Percentiles rank a stretch among this genome's conserved stretches.
Evolutionary conservation across 2,329 filamentous ascomycete genomes (phyloP).

Genomic region (Periconia digitata): DNA sequence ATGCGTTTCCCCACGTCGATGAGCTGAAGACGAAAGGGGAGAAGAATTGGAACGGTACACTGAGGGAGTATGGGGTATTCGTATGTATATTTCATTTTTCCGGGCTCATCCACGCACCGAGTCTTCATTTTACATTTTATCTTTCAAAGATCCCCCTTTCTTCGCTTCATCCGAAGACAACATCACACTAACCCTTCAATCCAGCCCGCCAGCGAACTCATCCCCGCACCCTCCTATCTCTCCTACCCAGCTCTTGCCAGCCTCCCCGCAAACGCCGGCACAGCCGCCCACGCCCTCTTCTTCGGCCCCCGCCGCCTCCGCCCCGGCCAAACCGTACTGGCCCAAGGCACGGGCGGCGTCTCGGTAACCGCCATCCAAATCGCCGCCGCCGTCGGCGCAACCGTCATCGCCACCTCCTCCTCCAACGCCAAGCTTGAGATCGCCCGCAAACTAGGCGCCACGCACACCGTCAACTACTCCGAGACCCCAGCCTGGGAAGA

Average conservation of each 20-base stretch:
- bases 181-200: not conserved
- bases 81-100: constrained; percentile 4
- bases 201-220: constrained; percentile 11
- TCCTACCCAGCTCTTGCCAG: constrained; percentile 9
- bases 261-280: constrained; percentile 7
- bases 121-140: not conserved
- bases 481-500: constrained; percentile 49
- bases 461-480: constrained; percentile 54
- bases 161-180: too few species aligned
- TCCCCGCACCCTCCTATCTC: constrained; percentile 10
- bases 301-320: constrained; percentile 3
- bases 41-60: constrained; percentile 6
- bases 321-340: constrained; percentile 5
- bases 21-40: constrained; percentile 5
- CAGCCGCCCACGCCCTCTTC: constrained; percentile 13
- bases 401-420: constrained; percentile 54
- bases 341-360: constrained; percentile 43
- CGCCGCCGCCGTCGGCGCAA: constrained; percentile 50
- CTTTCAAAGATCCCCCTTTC: not conserved
- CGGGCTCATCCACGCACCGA: not conserved
- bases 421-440: constrained; percentile 51
- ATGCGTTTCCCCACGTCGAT: not conserved
- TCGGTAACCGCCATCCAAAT: constrained; percentile 25
- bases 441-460: constrained; percentile 45
- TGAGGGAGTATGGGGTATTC: constrained; percentile 14